A percentile compares a stretch with the other conserved stretches of the same genome.
phyloP scores from a whole-genome alignment of 768 basidiomycete species.

The Suillus sp. region DNA sequence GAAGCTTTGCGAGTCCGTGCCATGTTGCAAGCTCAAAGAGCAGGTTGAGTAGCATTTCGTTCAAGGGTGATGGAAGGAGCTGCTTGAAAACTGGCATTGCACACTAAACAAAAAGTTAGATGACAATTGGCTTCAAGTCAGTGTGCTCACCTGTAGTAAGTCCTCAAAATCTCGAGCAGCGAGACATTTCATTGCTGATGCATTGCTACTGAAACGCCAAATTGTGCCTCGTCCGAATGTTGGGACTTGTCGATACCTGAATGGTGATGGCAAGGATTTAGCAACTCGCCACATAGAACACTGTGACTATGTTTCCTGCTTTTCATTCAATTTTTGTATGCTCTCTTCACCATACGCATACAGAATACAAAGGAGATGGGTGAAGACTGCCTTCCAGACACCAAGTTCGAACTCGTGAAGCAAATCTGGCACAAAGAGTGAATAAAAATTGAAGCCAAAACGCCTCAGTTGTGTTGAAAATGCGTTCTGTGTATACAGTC shows the following conservation, averaged over 20 bases:
- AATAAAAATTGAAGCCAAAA: slow-evolving; percentile 28
- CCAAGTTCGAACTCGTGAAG: slow-evolving; percentile 44
- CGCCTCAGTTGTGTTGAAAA: slow-evolving; percentile 29
- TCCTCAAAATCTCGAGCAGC: slow-evolving; percentile 24
- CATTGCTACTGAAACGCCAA: slow-evolving; percentile 30
- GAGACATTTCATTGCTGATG: slow-evolving; percentile 35
- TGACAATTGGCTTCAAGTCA: background rate
- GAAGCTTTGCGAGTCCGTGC: slow-evolving; percentile 27
- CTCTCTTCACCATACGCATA: slow-evolving; percentile 11
- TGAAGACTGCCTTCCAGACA: slow-evolving; percentile 38
- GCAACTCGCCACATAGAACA: background rate
- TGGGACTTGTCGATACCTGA: slow-evolving; percentile 31
- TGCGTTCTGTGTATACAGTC: slow-evolving; percentile 33
- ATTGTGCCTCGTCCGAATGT: slow-evolving; percentile 37
- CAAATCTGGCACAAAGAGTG: slow-evolving; percentile 35
- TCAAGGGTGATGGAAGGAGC: slow-evolving; percentile 23
- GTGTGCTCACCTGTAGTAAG: background rate
- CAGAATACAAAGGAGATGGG: slow-evolving; percentile 39
- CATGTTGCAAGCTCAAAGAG: slow-evolving; percentile 29
- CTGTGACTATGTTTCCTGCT: background rate
- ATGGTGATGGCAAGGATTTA: background rate
- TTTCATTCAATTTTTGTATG: background rate
- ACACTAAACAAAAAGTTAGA: slow-evolving; percentile 20
- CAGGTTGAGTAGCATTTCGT: slow-evolving; percentile 22
- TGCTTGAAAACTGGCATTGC: slow-evolving; percentile 34